phyloP scores from a whole-genome alignment of 2,329 filamentous ascomycete genomes.

The Trichoderma koningiopsis region DNA sequence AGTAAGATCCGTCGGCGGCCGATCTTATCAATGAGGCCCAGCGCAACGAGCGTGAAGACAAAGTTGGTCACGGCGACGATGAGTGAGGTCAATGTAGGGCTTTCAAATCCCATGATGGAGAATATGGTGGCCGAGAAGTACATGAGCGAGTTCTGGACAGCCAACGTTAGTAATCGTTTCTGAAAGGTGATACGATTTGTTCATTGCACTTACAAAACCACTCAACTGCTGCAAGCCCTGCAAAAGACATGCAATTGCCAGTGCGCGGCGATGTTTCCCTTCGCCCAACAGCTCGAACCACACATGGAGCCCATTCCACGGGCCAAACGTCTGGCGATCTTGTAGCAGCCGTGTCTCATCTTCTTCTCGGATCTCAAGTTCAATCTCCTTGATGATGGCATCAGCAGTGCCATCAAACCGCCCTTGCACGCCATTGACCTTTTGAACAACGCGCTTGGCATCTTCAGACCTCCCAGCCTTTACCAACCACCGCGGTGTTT shows the following conservation, averaged over 20 bases:
- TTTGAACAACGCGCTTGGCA: slow-evolving; percentile 66
- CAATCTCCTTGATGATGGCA: slow-evolving; percentile 67
- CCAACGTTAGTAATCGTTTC: slow-evolving; percentile 5
- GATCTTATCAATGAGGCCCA: slow-evolving; percentile 76
- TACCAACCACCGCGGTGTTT: slow-evolving; percentile 87
- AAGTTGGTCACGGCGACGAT: slow-evolving; percentile 84
- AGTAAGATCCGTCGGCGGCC: slow-evolving; percentile 80
- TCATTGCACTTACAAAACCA: slow-evolving; percentile 65
- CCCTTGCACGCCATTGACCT: slow-evolving; percentile 59
- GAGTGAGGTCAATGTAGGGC: slow-evolving; percentile 77
- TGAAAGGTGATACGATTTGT: not conserved
- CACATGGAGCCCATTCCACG: slow-evolving; percentile 46
- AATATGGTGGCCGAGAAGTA: slow-evolving; percentile 88
- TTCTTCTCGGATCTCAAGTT: slow-evolving; percentile 74
- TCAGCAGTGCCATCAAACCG: slow-evolving; percentile 54
- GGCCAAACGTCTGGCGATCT: slow-evolving; percentile 34
- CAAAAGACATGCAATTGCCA: slow-evolving; percentile 82
- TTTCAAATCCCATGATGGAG: slow-evolving; percentile 72
- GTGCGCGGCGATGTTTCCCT: slow-evolving; percentile 69
- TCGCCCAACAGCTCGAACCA: slow-evolving; percentile 59
- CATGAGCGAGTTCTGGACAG: slow-evolving; percentile 76
- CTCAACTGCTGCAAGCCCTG: slow-evolving; percentile 88
- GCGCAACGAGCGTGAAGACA: slow-evolving; percentile 72
- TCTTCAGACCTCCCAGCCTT: slow-evolving; percentile 62
- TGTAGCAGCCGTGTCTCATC: slow-evolving; percentile 50